Base-by-base conservation (phyloP, 2,329 filamentous ascomycete genomes). In the Trichophyton simii region DNA sequence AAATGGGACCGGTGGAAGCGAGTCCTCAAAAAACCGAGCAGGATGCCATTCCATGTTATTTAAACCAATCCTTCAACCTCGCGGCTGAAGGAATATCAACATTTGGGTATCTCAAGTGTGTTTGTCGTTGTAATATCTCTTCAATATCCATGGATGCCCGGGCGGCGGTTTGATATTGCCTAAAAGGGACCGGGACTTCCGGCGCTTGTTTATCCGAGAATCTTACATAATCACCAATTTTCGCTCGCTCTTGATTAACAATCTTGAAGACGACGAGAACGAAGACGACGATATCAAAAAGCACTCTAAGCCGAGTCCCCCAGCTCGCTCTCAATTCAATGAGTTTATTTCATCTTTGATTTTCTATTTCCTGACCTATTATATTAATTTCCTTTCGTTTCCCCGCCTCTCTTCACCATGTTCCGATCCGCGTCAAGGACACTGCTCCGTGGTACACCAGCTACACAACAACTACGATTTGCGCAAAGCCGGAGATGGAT, bases 401-500 rank as follows among this genome's bases (percentile, higher is more conserved):
- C 7, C 13, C 41, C 58, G 7, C 36, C n/a, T 41, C 59, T 9
- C 36, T 38, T 41, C 62, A 64, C 57, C 25, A 68, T 68, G 66
- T 67, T 67, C 60, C 62, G 64, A 61, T 59, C 66, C 41, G 65
- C 66, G 11, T 63, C 66, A 38, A 60, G 66, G 38, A 59, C 63
- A 3, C 13, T 65, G 6, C 65, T 68, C 38, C 65, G 63, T 58
- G 28, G 52, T 60, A 28, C 13, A n/a, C 36, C 58, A 52, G 46
- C 57, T 36, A 63, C 62, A 57, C 55, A 60, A 42, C 60, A 44
- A 42, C 60, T 65, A 38, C 65, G 62, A 46, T 44, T 63, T 31
- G 59, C 62, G 13, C 63, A 65, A 31, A 58, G 52, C 15, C 71
- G 73, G 66, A 77, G 82, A 74, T 82, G 79, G 70, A 75, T 84